Conservation (phyloP, 805 yeast species). For the Candida methanosorbosa region DNA sequence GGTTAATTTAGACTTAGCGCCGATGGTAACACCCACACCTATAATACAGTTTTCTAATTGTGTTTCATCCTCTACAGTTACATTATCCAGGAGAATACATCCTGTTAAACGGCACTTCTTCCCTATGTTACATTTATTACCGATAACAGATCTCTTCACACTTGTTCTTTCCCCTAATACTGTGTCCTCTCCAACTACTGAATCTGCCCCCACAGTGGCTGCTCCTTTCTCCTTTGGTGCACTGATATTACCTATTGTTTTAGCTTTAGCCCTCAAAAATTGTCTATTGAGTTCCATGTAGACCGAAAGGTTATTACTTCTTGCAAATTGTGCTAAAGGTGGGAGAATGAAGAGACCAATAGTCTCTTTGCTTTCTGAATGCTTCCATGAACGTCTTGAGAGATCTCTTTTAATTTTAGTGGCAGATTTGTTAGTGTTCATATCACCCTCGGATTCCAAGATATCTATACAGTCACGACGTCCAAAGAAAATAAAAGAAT, state of each 20-base stretch:
- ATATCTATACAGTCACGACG: conserved; percentile 43
- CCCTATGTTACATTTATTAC: conserved; percentile 69
- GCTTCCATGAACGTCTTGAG: conserved; percentile 90
- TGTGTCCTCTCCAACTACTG: conserved; percentile 64
- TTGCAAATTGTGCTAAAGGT: conserved; percentile 55
- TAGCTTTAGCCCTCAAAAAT: conserved; percentile 58
- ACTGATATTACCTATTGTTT: conserved; percentile 7
- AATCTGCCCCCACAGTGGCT: conserved; percentile 84
- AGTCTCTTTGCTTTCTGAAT: conserved; percentile 45
- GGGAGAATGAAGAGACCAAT: conserved; percentile 70
- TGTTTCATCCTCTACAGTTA: conserved; percentile 67
- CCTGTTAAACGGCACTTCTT: conserved; percentile 84
- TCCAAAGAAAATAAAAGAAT: conserved; percentile 65
- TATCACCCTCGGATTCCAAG: conserved; percentile 29
- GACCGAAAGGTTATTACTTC: conserved; percentile 72
- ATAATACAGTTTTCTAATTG: conserved; percentile 80
- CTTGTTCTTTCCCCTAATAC: conserved; percentile 72
- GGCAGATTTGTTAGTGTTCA: conserved; percentile 35
- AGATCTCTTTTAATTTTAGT: conserved; percentile 73
- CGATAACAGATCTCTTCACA: conserved; percentile 80
- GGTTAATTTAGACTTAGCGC: conserved; percentile 54
- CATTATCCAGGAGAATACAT: conserved; percentile 68
- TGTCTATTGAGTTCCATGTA: conserved; percentile 86
- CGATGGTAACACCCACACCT: conserved; percentile 61
- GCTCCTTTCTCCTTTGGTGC: conserved; percentile 39